A percentile compares a stretch with the other conserved stretches of the same genome.
Conservation (phyloP, 139 green algal genomes). For the Chlorella sp. region DNA sequence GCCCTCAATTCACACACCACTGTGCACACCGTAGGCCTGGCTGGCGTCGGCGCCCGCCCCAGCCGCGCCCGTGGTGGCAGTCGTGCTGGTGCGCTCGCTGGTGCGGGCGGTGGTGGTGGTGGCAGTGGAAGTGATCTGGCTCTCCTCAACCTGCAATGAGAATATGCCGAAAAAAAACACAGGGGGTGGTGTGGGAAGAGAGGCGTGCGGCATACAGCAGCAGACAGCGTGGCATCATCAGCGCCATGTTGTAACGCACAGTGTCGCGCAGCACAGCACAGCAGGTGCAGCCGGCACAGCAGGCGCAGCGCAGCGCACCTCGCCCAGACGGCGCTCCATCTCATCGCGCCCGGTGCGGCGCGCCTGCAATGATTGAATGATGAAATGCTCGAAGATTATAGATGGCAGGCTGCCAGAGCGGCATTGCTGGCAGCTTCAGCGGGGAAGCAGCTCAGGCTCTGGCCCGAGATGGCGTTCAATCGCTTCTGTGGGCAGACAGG, state of each 20-base stretch:
- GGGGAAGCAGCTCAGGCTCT: too few species aligned
- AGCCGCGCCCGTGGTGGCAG: not conserved
- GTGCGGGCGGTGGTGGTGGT: not conserved
- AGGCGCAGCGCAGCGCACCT: constrained; percentile 9
- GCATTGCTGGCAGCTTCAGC: too few species aligned
- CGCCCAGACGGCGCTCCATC: constrained; percentile 6
- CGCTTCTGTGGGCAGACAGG: too few species aligned
- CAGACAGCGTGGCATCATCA: too few species aligned
- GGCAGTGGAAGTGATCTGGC: not conserved
- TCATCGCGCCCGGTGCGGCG: not conserved
- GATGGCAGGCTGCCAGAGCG: too few species aligned
- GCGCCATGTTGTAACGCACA: not conserved
- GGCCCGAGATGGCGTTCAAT: too few species aligned
- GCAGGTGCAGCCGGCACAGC: not conserved
- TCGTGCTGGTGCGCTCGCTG: too few species aligned
- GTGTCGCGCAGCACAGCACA: not conserved
- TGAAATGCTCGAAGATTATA: too few species aligned
- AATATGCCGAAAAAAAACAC: too few species aligned
- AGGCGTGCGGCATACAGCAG: not conserved
- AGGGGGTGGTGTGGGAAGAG: too few species aligned
- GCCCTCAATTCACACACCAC: not conserved
- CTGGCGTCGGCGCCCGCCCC: constrained; percentile 1
- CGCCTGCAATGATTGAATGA: not conserved
- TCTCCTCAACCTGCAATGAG: constrained; percentile 21
- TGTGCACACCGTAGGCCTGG: constrained; percentile 20